Percentiles rank a stretch among this genome's conserved stretches.
phyloP scores from a whole-genome alignment of 1,139 yeast species.

The Entelexis sorbosivorans region DNA sequence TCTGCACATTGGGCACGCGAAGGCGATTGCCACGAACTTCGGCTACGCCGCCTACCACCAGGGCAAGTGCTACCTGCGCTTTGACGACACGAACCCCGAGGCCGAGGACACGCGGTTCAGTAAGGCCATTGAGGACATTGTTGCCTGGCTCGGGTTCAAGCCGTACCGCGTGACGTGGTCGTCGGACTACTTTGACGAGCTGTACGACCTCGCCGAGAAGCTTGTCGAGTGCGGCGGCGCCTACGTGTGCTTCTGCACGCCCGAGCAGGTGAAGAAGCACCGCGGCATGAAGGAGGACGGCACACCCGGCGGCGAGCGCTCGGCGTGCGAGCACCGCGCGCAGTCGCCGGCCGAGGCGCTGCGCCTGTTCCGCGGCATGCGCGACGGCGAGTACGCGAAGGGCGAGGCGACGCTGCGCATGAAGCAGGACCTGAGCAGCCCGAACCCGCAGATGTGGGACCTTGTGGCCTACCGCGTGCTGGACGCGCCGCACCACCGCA shows the following conservation, averaged over 20 bases:
- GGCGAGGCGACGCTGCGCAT: slow-evolving; percentile 93
- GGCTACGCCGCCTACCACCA: slow-evolving; percentile 79
- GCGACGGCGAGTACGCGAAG: slow-evolving; percentile 72
- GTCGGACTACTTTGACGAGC: slow-evolving; percentile 82
- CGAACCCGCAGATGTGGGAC: slow-evolving; percentile 99
- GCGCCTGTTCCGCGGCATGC: slow-evolving; percentile 76
- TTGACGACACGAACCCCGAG: slow-evolving; percentile 97
- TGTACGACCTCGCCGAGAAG: slow-evolving; percentile 77
- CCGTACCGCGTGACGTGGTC: slow-evolving; percentile 95
- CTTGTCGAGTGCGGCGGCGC: slow-evolving; percentile 62
- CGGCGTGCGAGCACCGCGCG: slow-evolving; percentile 68
- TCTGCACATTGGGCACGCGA: slow-evolving; percentile 93
- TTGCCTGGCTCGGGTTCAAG: slow-evolving; percentile 82
- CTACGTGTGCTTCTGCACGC: slow-evolving; percentile 86
- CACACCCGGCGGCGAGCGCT: slow-evolving; percentile 83
- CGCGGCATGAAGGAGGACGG: slow-evolving; percentile 85
- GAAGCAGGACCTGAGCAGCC: slow-evolving; percentile 88
- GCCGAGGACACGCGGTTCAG: slow-evolving; percentile 93
- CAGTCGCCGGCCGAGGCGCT: slow-evolving; percentile 54
- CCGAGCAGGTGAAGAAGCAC: slow-evolving; percentile 79
- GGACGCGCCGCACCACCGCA: slow-evolving; percentile 86
- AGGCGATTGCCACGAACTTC: slow-evolving; percentile 93
- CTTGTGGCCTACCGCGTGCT: slow-evolving; percentile 95
- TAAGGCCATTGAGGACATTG: slow-evolving; percentile 70
- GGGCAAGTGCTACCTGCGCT: slow-evolving; percentile 85